Evolutionary conservation across 176 grass and related monocot species (phyloP), one percentile per base, ranked within the genome.

Genomic region (Aegilops bicornis): DNA sequence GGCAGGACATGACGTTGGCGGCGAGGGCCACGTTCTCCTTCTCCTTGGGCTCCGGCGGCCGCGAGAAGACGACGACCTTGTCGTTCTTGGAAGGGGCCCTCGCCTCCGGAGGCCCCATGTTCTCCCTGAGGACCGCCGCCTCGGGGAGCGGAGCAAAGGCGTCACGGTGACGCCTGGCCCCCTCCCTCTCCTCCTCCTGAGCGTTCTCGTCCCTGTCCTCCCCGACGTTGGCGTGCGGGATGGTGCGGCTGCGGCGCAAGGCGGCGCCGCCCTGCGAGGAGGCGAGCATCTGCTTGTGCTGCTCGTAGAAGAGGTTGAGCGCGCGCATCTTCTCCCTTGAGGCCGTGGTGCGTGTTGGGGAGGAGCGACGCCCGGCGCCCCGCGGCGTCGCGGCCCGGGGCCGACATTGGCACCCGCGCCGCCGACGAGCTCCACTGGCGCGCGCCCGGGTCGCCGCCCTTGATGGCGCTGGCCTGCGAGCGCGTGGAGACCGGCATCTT

Each of bases 401-500:
- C 58, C 37, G 52, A 80, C 68, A 66, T 61, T 35, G 64, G 73
- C 32, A 27, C 81, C 40, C 80, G 68, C 74, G 69, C 84, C 36
- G 50, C 65, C 35, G 67, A 63, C n/a, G 67, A 63, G 76, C 68
- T 42, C 85, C 85, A 76, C 48, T 36, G 60, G 43, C 22, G 50
- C 15, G 50, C 50, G 15, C 50, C 50, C 50, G 16, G 47, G 61
- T 81, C 85, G 69, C 78, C 81, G 61, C 85, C 74, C 65, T 77
- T 39, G 47, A 35, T 72, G 9, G 62, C 27, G 19, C 84, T 91
- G 64, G 85, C 76, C 70, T 89, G 93, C 40, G 87, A 84, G 50
- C 92, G 88, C 50, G 94, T 96, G 19, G 90, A 89, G 22, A 94
- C 92, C 65, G 97, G 94, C 97, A 99, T 99, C 83, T 69, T 86